Evolutionary conservation across 495 filamentous ascomycete species (phyloP).

Genomic region (Parathielavia hyrcaniae): DNA sequence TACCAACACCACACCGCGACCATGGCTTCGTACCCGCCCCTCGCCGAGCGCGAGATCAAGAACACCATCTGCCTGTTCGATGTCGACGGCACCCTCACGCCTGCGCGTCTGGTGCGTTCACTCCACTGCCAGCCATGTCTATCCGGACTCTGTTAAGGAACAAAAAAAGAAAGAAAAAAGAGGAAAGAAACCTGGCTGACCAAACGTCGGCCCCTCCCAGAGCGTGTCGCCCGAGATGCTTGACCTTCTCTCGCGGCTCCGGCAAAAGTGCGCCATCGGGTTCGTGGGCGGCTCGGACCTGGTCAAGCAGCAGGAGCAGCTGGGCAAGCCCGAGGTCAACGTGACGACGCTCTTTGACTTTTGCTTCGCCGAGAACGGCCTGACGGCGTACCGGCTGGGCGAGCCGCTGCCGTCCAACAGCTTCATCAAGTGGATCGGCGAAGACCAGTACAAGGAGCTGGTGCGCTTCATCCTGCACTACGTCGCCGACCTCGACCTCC

Average conservation of each 20-base stretch:
- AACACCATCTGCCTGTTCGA: slow-evolving; percentile 91
- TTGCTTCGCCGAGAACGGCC: slow-evolving; percentile 92
- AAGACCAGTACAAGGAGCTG: slow-evolving; percentile 84
- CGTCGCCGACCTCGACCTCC: slow-evolving; percentile 79
- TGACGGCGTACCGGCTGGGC: slow-evolving; percentile 82
- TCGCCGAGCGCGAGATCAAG: slow-evolving; percentile 74
- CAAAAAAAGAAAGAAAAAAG: no score
- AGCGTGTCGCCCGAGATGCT: slow-evolving; percentile 75
- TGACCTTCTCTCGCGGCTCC: slow-evolving; percentile 64
- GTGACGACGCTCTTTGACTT: slow-evolving; percentile 87
- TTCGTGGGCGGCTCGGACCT: slow-evolving; percentile 86
- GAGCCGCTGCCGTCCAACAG: slow-evolving; percentile 60
- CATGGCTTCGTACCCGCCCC: slow-evolving; percentile 56
- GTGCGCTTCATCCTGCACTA: slow-evolving; percentile 83
- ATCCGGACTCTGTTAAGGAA: no score
- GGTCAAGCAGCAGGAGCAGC: slow-evolving; percentile 90
- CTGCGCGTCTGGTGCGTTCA: slow-evolving; percentile 59
- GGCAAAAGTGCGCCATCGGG: slow-evolving; percentile 85
- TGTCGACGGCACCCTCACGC: slow-evolving; percentile 83
- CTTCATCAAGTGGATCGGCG: slow-evolving; percentile 91
- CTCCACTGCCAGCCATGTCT: not conserved
- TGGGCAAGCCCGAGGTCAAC: slow-evolving; percentile 56
- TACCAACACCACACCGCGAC: slow-evolving; percentile 19
- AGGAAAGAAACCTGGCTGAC: not conserved
- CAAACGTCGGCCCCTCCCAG: slow-evolving; percentile 1